Base-by-base conservation (phyloP, 148 eudicot genomes). In the Polygonum aviculare region DNA sequence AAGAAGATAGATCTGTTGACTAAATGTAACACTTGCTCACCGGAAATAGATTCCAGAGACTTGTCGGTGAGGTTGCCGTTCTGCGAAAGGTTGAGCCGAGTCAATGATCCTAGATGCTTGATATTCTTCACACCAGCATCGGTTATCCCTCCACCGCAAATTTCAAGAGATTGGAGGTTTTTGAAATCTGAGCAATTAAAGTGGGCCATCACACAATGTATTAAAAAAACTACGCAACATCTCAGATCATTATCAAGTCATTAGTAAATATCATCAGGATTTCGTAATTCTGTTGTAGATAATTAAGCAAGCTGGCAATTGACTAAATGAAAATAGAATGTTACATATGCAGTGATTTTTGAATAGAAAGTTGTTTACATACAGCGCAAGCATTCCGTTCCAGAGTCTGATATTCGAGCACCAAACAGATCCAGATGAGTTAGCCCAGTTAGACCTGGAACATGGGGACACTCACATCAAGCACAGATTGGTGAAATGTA, bases 391-490 rank as follows among this genome's bases (percentile, higher is more conserved):
- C 54, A 59, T 38, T 76, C 48, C 22, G 78, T 76, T 76, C 78
- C 78, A n/a, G 78, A 40, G 31, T 76, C 78, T 76, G 78, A 76
- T 76, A 76, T 76, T 14, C 72, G 78, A 26, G 97, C 97, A 60
- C 98, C 97, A 79, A 94, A 94, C 47, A 94, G 97, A 92, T 94
- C 98, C 87, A 94, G 79, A 84, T 94, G 97, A 74, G 88, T 89
- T 87, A 94, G 80, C n/a, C 91, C 93, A 73, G 91, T 88, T 84
- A 94, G 84, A 84, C 88, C 98, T 94, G 90, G 22, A 38, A 59
- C 18, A 12, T 38, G 26, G 51, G n/a, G 39, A 16, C 51, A 76
- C 19, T 70, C 73, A 70, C 36, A 60, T 60, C 47, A 22, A 10
- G 67, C 67, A 65, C 38, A 67, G 40, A 31, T 16, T 31, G 44